Evolutionary conservation across 176 grass and related monocot species (phyloP), one percentile per base, ranked within the genome.

Genomic region (Zoysia japonica): DNA sequence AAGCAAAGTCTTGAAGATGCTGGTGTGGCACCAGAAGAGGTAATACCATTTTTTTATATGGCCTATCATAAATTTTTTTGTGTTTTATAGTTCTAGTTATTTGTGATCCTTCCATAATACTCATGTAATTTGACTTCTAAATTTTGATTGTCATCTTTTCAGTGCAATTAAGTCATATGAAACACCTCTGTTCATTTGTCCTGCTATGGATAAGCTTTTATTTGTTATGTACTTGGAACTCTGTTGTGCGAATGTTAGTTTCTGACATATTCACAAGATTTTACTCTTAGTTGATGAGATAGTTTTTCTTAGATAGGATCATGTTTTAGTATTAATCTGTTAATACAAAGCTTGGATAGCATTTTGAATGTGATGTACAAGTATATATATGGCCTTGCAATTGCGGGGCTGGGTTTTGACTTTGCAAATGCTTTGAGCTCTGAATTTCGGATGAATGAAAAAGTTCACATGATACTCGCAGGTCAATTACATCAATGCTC

Each of bases 401-500:
- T 74, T 67, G 28, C 28, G 28, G 51, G 6, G 67, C 6, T 69
- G 7, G 45, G 13, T 86, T 73, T 75, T 74, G n/a, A 62, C 65
- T 78, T 40, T 28, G 28, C 28, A 42, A 44, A 68, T 74, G 37
- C 52, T 74, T 46, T 38, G 14, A 83, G 37, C 52, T 74, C 39
- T 38, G 14, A 83, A 68, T 36, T 56, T 4, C 16, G 15, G 57
- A 19, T 78, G 13, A 63, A 47, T 70, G 53, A 4, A 38, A 35
- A 28, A 28, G 28, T 84, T 84, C 8, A 16, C 47, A 64, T 59
- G 48, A 39, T 83, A 35, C 84, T 82, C 92, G 69, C 78, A 97
- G 95, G 92, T 97, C 47, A 97, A 97, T 63, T 94, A 97, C 72
- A 94, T 97, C 76, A 97, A 97, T 92, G 83, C 85, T 70, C 95